Conservation (phyloP, 108 stramenopile genomes). For the Conticribra weissflogii region DNA sequence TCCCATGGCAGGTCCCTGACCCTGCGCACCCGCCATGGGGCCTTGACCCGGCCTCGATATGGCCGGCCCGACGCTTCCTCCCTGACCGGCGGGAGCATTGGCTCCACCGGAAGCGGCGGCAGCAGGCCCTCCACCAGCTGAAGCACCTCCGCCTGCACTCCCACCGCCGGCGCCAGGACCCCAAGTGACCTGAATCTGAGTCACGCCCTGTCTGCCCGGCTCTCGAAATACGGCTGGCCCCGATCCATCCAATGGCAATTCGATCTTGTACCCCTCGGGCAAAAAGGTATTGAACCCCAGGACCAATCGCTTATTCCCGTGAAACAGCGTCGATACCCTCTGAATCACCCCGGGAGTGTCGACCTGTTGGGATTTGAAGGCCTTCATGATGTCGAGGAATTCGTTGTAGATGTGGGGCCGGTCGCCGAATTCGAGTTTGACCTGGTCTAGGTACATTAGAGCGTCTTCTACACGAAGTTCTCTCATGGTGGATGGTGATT, state of each 20-base stretch:
- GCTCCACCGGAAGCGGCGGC: no score
- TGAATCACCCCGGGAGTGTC: constrained; percentile 99
- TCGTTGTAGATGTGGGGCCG: constrained; percentile 99
- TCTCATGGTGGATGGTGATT: constrained; percentile 83
- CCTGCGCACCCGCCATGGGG: no score
- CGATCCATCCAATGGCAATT: constrained; percentile 78
- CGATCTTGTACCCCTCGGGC: constrained; percentile 99
- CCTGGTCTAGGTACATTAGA: constrained; percentile 98
- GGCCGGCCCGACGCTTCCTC: no score
- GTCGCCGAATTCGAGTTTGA: constrained; percentile 98
- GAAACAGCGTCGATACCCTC: constrained; percentile 94
- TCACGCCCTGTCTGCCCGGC: constrained; percentile 70
- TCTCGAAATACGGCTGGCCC: constrained; percentile 83
- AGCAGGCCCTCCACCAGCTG: no score
- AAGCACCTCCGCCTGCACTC: no score
- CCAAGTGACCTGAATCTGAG: constrained; percentile 53
- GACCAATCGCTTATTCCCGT: constrained; percentile 95
- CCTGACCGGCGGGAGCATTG: no score
- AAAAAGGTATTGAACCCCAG: constrained; percentile 99
- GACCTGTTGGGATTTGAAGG: constrained; percentile 94
- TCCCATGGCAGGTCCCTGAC: no score
- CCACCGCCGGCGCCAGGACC: no score
- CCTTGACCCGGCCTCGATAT: no score
- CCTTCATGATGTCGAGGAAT: constrained; percentile 98
- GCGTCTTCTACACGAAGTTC: constrained; percentile 98